These are phyloP conservation scores for Leucogyrophana mollusca DNA, from an alignment of 768 basidiomycete species.

Conservation along the genomic window DNA sequence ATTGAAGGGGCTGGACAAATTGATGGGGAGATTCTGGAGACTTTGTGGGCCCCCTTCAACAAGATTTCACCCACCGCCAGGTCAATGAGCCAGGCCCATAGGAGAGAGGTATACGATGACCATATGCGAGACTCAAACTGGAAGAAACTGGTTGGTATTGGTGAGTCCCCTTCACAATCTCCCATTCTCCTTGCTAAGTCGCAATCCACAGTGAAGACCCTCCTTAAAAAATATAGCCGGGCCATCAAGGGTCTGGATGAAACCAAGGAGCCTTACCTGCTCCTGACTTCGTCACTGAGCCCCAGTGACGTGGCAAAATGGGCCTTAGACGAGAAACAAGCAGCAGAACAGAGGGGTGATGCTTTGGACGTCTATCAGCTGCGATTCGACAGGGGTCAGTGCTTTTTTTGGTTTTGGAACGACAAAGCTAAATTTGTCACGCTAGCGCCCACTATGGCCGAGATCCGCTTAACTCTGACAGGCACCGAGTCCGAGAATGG, in stretches of 20 bases:
- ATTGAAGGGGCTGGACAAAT: constrained; percentile 26
- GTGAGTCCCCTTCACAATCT: constrained; percentile 9
- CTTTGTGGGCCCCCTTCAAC: constrained; percentile 30
- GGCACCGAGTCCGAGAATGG: not conserved
- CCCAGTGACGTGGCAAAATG: not conserved
- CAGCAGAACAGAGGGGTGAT: not conserved
- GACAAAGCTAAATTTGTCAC: not conserved
- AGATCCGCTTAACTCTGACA: constrained; percentile 1
- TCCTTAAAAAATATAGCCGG: not conserved
- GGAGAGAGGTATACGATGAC: constrained; percentile 27
- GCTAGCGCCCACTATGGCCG: constrained; percentile 2
- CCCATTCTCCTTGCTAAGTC: constrained; percentile 1
- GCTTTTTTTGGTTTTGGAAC: not conserved
- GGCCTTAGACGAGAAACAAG: not conserved
- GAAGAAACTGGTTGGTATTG: constrained; percentile 27
- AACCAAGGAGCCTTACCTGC: constrained; percentile 2
- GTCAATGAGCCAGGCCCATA: constrained; percentile 19
- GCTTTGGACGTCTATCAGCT: constrained; percentile 2
- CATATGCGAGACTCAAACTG: constrained; percentile 33
- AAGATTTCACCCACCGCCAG: constrained; percentile 19
- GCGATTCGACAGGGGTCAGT: constrained; percentile 4
- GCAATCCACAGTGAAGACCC: not conserved
- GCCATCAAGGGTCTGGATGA: not conserved
- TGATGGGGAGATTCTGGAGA: constrained; percentile 35
- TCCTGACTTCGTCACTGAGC: not conserved